Conservation (phyloP, 371 early-diverging fungal species). For the Lichtheimia ramosa region DNA sequence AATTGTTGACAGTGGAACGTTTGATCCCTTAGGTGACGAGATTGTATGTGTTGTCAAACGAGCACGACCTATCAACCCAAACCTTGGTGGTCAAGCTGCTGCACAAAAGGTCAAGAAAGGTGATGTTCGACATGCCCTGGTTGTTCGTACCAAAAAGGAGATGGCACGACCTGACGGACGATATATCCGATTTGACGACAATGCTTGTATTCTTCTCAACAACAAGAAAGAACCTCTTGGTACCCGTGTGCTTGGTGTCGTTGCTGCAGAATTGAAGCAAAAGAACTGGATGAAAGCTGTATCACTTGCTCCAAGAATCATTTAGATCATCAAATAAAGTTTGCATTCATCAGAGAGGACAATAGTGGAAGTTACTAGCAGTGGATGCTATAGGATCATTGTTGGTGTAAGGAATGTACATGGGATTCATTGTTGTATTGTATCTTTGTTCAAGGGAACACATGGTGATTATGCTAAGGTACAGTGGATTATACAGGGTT, state of each 20-base stretch:
- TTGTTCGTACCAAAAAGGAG: constrained; percentile 93
- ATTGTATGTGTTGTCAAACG: constrained; percentile 95
- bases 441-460: no score
- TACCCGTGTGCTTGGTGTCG: constrained; percentile 90
- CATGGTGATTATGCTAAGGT: no score
- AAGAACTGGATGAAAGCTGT: constrained; percentile 96
- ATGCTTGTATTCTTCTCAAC: constrained; percentile 94
- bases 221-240: constrained; percentile 93
- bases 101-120: constrained; percentile 90
- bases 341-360: no score
- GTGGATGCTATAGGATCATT: no score
- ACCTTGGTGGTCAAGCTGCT: constrained; percentile 49
- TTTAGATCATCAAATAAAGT: constrained; percentile 48
- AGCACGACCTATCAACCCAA: constrained; percentile 79
- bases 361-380: no score
- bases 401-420: no score
- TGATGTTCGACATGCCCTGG: constrained; percentile 91
- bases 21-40: constrained; percentile 76
- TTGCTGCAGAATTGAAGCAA: constrained; percentile 87
- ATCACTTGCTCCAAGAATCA: constrained; percentile 90
- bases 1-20: no score
- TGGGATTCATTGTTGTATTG: no score
- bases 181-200: constrained; percentile 94
- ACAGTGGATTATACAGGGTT: no score
- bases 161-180: constrained; percentile 91